phyloP scores from a whole-genome alignment of 495 filamentous ascomycete species.

The Mytilinidion resinicola region DNA sequence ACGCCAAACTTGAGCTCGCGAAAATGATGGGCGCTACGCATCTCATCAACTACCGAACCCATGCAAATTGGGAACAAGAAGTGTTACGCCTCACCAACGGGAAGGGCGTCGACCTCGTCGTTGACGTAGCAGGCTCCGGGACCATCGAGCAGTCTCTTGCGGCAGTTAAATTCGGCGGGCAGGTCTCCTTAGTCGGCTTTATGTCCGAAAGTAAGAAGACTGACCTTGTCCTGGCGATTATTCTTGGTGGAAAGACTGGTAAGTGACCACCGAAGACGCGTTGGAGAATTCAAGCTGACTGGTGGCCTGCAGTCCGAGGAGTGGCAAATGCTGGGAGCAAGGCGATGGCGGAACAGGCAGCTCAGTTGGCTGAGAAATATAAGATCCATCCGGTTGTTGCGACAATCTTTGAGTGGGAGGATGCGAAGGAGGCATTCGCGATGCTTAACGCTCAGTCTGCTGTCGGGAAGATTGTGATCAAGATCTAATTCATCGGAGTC shows the following conservation, averaged over 20 bases:
- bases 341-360: slow-evolving; percentile 50
- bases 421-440: slow-evolving; percentile 34
- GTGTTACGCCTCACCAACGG: slow-evolving; percentile 10
- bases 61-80: slow-evolving; percentile 8
- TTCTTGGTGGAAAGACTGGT: slow-evolving; percentile 11
- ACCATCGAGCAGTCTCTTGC: slow-evolving; percentile 13
- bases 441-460: slow-evolving; percentile 1
- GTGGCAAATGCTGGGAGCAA: slow-evolving; percentile 15
- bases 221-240: slow-evolving; percentile 5
- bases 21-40: slow-evolving; percentile 42
- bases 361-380: slow-evolving; percentile 43
- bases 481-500: not conserved
- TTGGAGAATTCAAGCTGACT: too few relatives aligned
- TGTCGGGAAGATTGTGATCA: slow-evolving; percentile 23
- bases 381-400: slow-evolving; percentile 47
- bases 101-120: slow-evolving; percentile 12
- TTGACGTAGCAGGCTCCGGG: slow-evolving; percentile 11
- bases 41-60: slow-evolving; percentile 31
- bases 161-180: not conserved
- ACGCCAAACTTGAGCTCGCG: slow-evolving; percentile 39
- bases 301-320: slow-evolving; percentile 2
- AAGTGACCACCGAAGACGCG: too few relatives aligned
- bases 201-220: slow-evolving; percentile 1
- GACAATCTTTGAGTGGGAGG: slow-evolving; percentile 49
- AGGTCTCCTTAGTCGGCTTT: slow-evolving; percentile 13